These are phyloP conservation scores for Auriscalpium orientale DNA, from an alignment of 768 basidiomycete species.

Conservation along the genomic window DNA sequence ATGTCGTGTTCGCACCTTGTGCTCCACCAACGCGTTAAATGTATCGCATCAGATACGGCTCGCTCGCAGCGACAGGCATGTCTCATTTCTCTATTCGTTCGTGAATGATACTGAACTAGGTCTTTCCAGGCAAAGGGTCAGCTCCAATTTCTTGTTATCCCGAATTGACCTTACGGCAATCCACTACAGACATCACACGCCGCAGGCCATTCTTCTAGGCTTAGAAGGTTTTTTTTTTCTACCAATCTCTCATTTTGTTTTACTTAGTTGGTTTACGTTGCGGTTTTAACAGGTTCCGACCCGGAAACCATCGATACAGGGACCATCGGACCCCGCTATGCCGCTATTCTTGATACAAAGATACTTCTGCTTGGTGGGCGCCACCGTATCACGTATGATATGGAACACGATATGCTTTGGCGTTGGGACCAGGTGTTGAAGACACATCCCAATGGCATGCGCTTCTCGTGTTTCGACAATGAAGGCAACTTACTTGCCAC, in stretches of 20 bases:
- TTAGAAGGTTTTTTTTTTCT: slow-evolving; percentile 43
- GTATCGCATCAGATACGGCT: slow-evolving; percentile 60
- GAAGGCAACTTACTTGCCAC: slow-evolving; percentile 86
- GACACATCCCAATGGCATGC: slow-evolving; percentile 89
- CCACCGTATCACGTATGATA: slow-evolving; percentile 76
- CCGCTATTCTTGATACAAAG: slow-evolving; percentile 57
- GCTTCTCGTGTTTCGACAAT: slow-evolving; percentile 76
- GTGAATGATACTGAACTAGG: slow-evolving; percentile 1
- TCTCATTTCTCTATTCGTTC: not conserved
- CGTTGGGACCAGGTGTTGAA: slow-evolving; percentile 83
- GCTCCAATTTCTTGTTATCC: slow-evolving; percentile 15
- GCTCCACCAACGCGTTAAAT: not conserved
- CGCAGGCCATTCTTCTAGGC: slow-evolving; percentile 79
- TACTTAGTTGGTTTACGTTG: not conserved
- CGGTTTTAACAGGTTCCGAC: slow-evolving; percentile 50
- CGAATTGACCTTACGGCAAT: not conserved
- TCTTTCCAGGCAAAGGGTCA: slow-evolving; percentile 64
- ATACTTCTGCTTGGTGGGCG: slow-evolving; percentile 62
- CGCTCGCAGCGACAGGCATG: slow-evolving; percentile 84
- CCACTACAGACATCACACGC: slow-evolving; percentile 66
- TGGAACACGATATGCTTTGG: slow-evolving; percentile 91
- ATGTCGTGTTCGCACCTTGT: slow-evolving; percentile 20
- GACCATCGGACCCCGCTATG: slow-evolving; percentile 72
- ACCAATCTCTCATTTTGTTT: not conserved
- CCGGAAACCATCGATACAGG: slow-evolving; percentile 91